phyloP scores from a whole-genome alignment of 164 flowering plant genomes.

The Cinnamomum micranthum region DNA sequence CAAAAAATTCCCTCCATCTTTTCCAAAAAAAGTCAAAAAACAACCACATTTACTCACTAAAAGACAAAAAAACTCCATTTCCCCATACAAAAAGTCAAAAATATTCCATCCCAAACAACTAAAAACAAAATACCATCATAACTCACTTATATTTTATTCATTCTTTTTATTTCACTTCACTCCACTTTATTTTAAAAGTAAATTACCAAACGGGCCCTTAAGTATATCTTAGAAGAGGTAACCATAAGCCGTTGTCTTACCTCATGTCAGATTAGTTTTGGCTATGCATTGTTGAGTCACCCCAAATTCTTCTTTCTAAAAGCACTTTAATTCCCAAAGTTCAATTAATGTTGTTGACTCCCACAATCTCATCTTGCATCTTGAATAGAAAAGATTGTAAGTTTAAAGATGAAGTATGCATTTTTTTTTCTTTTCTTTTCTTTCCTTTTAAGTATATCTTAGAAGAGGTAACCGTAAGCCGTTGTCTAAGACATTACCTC shows the following conservation, averaged over 20 bases:
- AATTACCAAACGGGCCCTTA: too few relatives aligned
- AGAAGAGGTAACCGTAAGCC: background rate
- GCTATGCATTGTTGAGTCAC: background rate
- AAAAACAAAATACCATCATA: too few relatives aligned
- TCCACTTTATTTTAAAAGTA: too few relatives aligned
- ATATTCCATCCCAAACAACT: too few relatives aligned
- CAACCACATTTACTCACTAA: too few relatives aligned
- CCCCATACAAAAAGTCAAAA: too few relatives aligned
- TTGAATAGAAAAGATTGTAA: background rate
- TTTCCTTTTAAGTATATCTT: background rate
- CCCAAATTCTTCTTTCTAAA: background rate
- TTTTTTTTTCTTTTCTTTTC: background rate
- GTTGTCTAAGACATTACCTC: background rate
- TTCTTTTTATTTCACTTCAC: too few relatives aligned
- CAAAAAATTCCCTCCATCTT: too few relatives aligned
- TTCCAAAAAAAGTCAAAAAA: too few relatives aligned
- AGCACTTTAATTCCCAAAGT: too few relatives aligned
- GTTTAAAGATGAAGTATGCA: background rate
- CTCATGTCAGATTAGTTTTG: background rate
- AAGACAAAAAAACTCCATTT: too few relatives aligned
- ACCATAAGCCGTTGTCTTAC: background rate
- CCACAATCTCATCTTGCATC: background rate
- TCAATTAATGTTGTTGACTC: background rate
- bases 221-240: background rate
- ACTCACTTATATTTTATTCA: too few relatives aligned